Conservation (phyloP, 192 early-diverging fungal genomes). For the Haplosporangium gracile region DNA sequence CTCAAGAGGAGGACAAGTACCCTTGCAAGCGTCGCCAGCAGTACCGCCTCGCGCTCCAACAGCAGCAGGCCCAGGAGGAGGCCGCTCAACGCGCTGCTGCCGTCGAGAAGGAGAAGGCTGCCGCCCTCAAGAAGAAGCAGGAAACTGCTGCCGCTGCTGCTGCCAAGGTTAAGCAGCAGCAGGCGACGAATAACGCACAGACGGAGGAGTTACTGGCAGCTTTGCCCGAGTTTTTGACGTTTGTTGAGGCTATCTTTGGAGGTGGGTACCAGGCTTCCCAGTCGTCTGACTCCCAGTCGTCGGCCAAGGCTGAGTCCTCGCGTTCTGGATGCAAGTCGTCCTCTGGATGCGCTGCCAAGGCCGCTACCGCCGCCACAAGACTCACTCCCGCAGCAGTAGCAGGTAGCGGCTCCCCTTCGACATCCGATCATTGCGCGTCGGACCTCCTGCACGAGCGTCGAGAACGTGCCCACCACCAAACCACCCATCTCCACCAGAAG, state of each 20-base stretch:
- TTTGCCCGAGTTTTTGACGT: constrained; percentile 1
- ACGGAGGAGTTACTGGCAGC: constrained; percentile 6
- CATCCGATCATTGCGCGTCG: constrained; percentile 18
- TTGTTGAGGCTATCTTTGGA: constrained; percentile 23
- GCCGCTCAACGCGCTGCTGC: neutral
- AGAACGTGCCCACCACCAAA: constrained; percentile 6
- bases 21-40: constrained; percentile 33
- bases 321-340: neutral
- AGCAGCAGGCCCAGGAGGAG: neutral
- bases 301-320: neutral
- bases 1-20: constrained; percentile 18
- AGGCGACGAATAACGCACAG: neutral
- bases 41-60: neutral
- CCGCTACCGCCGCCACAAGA: neutral
- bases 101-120: neutral
- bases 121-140: neutral
- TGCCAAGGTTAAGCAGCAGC: neutral
- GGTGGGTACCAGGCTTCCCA: neutral
- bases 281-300: neutral
- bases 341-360: constrained; percentile 12
- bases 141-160: neutral
- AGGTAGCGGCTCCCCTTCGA: neutral
- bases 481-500: constrained; percentile 23
- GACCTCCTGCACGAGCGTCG: constrained; percentile 28
- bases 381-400: neutral